phyloP scores from a whole-genome alignment of 2,329 filamentous ascomycete species.

The Zalaria obscura region DNA sequence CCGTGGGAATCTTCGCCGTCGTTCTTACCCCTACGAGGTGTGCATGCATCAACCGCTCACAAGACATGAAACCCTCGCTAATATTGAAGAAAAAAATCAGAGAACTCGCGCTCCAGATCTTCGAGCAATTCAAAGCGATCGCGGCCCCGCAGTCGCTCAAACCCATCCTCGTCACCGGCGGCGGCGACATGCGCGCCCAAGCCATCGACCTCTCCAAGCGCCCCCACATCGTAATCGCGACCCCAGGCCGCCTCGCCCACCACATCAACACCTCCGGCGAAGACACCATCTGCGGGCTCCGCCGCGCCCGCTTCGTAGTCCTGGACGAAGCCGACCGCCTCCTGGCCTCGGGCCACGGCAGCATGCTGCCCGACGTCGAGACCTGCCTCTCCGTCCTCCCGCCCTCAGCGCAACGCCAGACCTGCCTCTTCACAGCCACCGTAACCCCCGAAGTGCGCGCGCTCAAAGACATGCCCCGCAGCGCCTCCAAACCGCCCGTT shows the following conservation, averaged over 20 bases:
- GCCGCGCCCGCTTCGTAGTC: conserved; percentile 70
- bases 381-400: conserved; percentile 75
- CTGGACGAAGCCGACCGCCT: conserved; percentile 93
- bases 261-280: conserved; percentile 84
- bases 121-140: conserved; percentile 89
- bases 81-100: conserved; percentile 21
- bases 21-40: conserved; percentile 77
- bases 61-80: background rate
- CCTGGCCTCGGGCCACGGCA: conserved; percentile 59
- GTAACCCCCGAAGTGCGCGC: conserved; percentile 85
- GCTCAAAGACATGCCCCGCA: conserved; percentile 61
- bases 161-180: conserved; percentile 78
- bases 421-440: conserved; percentile 88
- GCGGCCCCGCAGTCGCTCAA: conserved; percentile 80
- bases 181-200: conserved; percentile 82
- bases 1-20: conserved; percentile 77
- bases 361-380: conserved; percentile 89
- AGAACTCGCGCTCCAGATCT: conserved; percentile 90
- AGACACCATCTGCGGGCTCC: conserved; percentile 73
- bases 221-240: conserved; percentile 88
- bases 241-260: conserved; percentile 82
- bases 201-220: conserved; percentile 68
- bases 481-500: conserved; percentile 57
- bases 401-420: conserved; percentile 67
- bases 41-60: background rate